Percentiles rank a stretch among this genome's conserved stretches.
Conservation (phyloP, 1,139 yeast species). For the Diutina pseudorugosa region DNA sequence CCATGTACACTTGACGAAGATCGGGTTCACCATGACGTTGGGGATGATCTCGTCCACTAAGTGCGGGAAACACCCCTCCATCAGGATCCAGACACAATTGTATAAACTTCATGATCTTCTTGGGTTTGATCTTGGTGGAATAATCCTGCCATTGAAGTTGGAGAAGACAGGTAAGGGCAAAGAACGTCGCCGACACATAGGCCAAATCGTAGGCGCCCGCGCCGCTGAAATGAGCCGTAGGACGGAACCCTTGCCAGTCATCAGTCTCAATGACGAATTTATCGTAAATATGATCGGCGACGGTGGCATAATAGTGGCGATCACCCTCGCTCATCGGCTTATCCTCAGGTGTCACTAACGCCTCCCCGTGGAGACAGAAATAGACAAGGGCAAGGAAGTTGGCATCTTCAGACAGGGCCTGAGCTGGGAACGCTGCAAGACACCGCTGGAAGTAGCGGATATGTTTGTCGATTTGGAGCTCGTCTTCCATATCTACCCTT, state of each 20-base stretch:
- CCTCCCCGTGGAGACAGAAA: conserved; percentile 41
- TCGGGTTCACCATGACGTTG: conserved; percentile 51
- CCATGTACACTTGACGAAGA: conserved; percentile 65
- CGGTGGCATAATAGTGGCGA: conserved; percentile 14
- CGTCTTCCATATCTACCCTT: too few relatives aligned
- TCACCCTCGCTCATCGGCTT: conserved; percentile 9
- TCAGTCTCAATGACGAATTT: conserved; percentile 19
- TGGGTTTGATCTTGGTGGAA: conserved; percentile 24
- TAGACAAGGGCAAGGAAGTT: conserved; percentile 53
- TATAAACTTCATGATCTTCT: conserved; percentile 38
- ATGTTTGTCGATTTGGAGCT: conserved; percentile 24
- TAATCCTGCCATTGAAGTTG: conserved; percentile 30
- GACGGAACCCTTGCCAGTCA: conserved; percentile 29
- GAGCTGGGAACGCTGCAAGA: conserved; percentile 37
- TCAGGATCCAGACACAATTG: conserved; percentile 38
- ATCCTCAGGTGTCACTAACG: conserved; percentile 12
- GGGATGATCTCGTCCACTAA: conserved; percentile 15
- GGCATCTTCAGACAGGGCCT: conserved; percentile 47
- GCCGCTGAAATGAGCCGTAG: conserved; percentile 14
- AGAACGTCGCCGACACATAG: conserved; percentile 56
- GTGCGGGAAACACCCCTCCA: conserved; percentile 33
- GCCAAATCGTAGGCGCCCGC: conserved; percentile 38
- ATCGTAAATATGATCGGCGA: conserved; percentile 31
- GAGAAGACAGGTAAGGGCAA: conserved; percentile 42
- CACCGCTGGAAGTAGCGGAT: conserved; percentile 38